These are phyloP conservation scores for Hypoxylon sp. DNA, from an alignment of 2,329 filamentous ascomycete species.

Conservation along the genomic window DNA sequence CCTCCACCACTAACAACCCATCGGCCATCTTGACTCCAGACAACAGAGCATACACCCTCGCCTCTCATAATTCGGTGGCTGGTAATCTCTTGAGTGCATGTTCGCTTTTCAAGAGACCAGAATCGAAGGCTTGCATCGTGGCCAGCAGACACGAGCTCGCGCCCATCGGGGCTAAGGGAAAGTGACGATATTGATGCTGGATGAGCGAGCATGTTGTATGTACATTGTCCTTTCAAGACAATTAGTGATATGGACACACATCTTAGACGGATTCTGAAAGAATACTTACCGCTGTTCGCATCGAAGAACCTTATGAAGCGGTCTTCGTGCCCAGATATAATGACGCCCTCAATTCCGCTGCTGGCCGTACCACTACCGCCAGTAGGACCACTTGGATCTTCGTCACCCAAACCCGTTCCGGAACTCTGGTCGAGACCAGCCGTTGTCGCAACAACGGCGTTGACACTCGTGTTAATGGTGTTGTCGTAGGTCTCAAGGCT, in stretches of 20 bases:
- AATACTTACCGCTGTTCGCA: conserved; percentile 91
- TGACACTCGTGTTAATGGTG: conserved; percentile 83
- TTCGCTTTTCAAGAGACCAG: conserved; percentile 96
- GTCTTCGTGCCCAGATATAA: conserved; percentile 97
- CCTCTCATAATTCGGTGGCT: conserved; percentile 94
- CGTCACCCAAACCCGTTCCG: conserved; percentile 74
- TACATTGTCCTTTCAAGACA: conserved; percentile 85
- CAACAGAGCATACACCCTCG: conserved; percentile 92
- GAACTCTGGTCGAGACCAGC: conserved; percentile 80
- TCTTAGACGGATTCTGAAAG: neutral
- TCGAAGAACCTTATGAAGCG: conserved; percentile 97
- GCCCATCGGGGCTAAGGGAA: conserved; percentile 91
- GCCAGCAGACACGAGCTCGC: conserved; percentile 93
- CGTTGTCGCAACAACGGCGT: conserved; percentile 89
- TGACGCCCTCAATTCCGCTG: conserved; percentile 88
- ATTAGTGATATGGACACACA: conserved; percentile 11
- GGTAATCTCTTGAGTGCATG: conserved; percentile 95
- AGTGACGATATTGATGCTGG: conserved; percentile 92
- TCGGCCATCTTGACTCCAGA: conserved; percentile 95
- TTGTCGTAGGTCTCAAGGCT: conserved; percentile 95
- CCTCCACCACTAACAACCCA: conserved; percentile 96
- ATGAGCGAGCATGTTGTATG: conserved; percentile 98
- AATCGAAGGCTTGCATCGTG: conserved; percentile 96
- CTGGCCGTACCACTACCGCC: conserved; percentile 74
- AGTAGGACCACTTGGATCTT: conserved; percentile 84